Percentiles rank a stretch among this genome's conserved stretches.
These are phyloP conservation scores for Powellomyces hirtus DNA, from an alignment of 192 early-diverging fungal genomes.

Conservation along the genomic window DNA sequence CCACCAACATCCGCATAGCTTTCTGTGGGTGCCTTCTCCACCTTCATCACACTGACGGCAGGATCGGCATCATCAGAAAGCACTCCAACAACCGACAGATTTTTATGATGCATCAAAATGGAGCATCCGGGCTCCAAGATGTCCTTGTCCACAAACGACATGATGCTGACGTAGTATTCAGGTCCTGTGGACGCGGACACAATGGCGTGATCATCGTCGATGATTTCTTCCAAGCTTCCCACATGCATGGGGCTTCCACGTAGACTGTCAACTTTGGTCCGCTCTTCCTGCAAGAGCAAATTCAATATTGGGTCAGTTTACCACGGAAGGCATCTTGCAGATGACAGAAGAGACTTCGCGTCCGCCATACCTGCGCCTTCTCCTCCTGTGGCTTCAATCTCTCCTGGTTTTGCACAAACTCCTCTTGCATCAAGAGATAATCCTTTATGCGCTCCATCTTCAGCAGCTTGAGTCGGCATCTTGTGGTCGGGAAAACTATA, in stretches of 20 bases:
- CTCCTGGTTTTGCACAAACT: constrained; percentile 99
- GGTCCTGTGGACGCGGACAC: constrained; percentile 88
- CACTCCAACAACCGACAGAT: constrained; percentile 91
- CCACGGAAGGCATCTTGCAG: no score
- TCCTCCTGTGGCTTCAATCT: constrained; percentile 96
- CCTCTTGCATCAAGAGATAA: constrained; percentile 97
- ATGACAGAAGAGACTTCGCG: no score
- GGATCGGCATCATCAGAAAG: constrained; percentile 94
- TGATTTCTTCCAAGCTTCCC: constrained; percentile 95
- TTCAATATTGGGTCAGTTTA: no score
- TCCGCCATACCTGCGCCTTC: constrained; percentile 54
- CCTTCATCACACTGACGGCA: constrained; percentile 99
- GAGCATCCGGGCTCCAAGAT: constrained; percentile 95
- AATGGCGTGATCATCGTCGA: constrained; percentile 99
- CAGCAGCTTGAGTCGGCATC: constrained; percentile 95
- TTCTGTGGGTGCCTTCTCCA: constrained; percentile 95
- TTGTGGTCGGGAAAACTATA: constrained; percentile 97
- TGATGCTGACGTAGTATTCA: constrained; percentile 96
- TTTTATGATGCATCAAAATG: constrained; percentile 83
- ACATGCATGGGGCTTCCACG: constrained; percentile 97
- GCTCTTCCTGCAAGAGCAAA: constrained; percentile 95
- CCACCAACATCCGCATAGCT: constrained; percentile 98
- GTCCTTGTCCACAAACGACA: constrained; percentile 99
- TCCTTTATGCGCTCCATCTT: constrained; percentile 99
- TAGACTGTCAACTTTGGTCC: constrained; percentile 90